Percentiles rank a stretch among this genome's conserved stretches.
These are phyloP conservation scores for Eucalyptus grandis DNA, from an alignment of 345 rosid species.

Conservation along the genomic window DNA sequence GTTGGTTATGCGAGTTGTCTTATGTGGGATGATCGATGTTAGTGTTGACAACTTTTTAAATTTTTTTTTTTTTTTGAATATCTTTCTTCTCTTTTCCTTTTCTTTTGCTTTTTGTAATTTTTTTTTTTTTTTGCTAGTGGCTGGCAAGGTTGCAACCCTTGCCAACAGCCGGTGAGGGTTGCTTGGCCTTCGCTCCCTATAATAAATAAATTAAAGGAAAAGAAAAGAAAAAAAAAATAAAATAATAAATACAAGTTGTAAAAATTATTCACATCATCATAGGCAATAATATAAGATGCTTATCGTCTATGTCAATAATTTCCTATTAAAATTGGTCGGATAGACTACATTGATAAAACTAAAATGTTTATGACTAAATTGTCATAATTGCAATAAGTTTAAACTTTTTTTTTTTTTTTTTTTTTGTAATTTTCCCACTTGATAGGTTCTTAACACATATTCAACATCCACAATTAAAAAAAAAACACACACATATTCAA, in stretches of 20 bases:
- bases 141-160: accelerated
- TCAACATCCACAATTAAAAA: not conserved
- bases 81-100: too few species aligned
- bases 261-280: too few species aligned
- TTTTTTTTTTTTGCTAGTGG: accelerated
- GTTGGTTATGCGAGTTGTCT: accelerated
- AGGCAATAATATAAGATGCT: accelerated
- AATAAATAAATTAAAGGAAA: too few species aligned
- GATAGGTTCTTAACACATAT: not conserved
- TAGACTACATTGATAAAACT: too few species aligned
- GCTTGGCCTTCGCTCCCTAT: not conserved
- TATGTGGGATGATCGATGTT: accelerated
- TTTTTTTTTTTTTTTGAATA: too few species aligned
- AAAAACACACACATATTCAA: not conserved
- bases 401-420: too few species aligned
- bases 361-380: too few species aligned
- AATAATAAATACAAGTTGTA: too few species aligned
- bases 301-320: too few species aligned
- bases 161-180: accelerated
- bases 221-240: too few species aligned
- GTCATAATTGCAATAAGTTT: accelerated
- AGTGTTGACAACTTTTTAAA: accelerated
- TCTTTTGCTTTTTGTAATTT: too few species aligned
- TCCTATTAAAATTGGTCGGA: too few species aligned
- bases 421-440: not conserved